Percentiles rank a stretch among this genome's conserved stretches.
Evolutionary conservation across 2,329 filamentous ascomycete genomes (phyloP).

Genomic region (Coniochaeta hoffmannii): DNA sequence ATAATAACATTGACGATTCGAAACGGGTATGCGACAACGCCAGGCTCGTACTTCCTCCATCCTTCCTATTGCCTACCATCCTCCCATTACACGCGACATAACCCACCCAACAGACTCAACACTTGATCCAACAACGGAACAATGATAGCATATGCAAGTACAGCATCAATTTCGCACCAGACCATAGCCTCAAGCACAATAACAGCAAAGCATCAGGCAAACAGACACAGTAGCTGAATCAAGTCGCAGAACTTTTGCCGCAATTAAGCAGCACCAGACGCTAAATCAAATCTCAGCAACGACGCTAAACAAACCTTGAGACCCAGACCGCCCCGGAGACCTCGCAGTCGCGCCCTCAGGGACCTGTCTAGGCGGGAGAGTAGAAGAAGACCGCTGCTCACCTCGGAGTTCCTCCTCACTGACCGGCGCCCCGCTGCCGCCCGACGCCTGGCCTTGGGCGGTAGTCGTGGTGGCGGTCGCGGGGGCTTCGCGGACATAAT

Average conservation of each 20-base stretch:
- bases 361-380: neutral
- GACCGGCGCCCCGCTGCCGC: neutral
- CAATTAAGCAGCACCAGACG: neutral
- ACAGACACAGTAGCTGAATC: too few species aligned
- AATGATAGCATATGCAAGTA: too few species aligned
- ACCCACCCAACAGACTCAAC: neutral
- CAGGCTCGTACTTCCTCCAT: neutral
- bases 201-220: too few species aligned
- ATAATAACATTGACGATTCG: neutral
- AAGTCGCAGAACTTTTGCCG: too few species aligned
- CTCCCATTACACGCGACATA: neutral
- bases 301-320: neutral
- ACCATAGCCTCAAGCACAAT: too few species aligned
- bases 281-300: neutral
- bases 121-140: neutral
- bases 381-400: neutral
- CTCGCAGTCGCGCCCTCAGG: neutral
- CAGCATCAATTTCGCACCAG: too few species aligned
- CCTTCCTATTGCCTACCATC: neutral
- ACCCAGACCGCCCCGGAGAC: neutral
- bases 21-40: neutral
- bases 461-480: neutral
- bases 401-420: neutral
- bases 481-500: neutral
- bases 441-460: neutral